A percentile compares a stretch with the other conserved stretches of the same genome.
These are phyloP conservation scores for Flaveria trinervia DNA, from an alignment of 129 eudicot species.

Conservation along the genomic window DNA sequence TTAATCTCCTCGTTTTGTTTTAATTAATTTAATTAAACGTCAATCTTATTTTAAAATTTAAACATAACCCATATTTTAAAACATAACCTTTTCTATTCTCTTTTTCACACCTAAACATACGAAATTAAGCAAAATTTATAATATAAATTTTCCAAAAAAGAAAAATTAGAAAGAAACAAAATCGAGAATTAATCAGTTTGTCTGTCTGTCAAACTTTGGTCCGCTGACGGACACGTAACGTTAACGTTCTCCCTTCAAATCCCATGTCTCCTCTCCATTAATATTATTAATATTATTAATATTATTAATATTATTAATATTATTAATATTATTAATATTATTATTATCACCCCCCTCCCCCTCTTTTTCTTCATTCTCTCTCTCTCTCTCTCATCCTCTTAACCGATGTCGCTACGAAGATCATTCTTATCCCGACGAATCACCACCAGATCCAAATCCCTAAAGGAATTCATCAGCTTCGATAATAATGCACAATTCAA, in stretches of 20 bases:
- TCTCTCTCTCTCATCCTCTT: not conserved
- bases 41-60: no score
- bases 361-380: slow-evolving; percentile 1
- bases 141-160: not conserved
- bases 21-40: no score
- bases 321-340: no score
- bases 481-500: slow-evolving; percentile 34
- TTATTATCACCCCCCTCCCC: not conserved
- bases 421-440: slow-evolving; percentile 64
- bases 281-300: no score
- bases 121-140: not conserved
- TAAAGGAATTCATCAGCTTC: slow-evolving; percentile 27
- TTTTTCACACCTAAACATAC: no score
- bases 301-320: no score
- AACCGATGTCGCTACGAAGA: slow-evolving; percentile 46
- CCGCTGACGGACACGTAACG: slow-evolving; percentile 34
- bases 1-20: no score
- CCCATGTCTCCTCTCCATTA: slow-evolving; percentile 7
- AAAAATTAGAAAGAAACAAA: not conserved
- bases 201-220: slow-evolving; percentile 32
- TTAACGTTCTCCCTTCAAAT: slow-evolving; percentile 19
- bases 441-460: slow-evolving; percentile 46
- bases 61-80: no score
- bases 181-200: slow-evolving; percentile 6
- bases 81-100: no score